Evolutionary conservation across 1,284 basidiomycete species (phyloP).

Genomic region (Phellinidium pouzarii): DNA sequence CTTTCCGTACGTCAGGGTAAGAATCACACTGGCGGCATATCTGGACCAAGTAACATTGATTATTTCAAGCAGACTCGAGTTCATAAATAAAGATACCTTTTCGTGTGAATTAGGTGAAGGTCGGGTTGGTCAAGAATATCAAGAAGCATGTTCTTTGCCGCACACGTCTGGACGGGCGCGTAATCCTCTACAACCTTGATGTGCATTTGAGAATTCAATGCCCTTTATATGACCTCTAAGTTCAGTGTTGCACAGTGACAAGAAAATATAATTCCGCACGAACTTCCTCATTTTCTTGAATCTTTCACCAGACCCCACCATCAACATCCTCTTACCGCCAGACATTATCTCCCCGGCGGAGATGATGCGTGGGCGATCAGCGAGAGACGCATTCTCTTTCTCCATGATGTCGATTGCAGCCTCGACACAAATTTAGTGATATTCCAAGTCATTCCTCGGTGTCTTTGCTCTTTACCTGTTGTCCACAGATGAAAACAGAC

Average conservation of each 20-base stretch:
- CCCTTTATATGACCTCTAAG: conserved; percentile 23
- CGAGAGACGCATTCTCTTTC: conserved; percentile 26
- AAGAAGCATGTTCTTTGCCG: conserved; percentile 43
- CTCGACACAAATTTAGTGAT: conserved; percentile 10
- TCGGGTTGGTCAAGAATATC: conserved; percentile 46
- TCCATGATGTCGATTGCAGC: conserved; percentile 28
- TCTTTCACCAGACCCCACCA: conserved; percentile 19
- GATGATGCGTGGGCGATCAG: conserved; percentile 24
- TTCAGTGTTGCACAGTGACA: not conserved
- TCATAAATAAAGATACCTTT: conserved; percentile 30
- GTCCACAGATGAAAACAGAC: conserved; percentile 31
- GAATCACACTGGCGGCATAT: conserved; percentile 56
- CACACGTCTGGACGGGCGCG: conserved; percentile 37
- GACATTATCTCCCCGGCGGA: conserved; percentile 24
- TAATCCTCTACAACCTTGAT: conserved; percentile 41
- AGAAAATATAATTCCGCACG: not conserved
- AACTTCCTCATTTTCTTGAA: conserved; percentile 25
- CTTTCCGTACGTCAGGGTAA: conserved; percentile 62
- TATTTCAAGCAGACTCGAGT: not conserved
- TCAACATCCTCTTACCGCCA: conserved; percentile 22
- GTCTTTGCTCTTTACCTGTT: conserved; percentile 24
- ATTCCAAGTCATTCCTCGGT: not conserved
- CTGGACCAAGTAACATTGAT: conserved; percentile 27
- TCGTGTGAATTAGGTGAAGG: conserved; percentile 45
- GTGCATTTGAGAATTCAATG: conserved; percentile 48